Percentiles rank a stretch among this genome's conserved stretches.
phyloP scores from a whole-genome alignment of 2,329 filamentous ascomycete genomes.

The Aspergillus flavus region DNA sequence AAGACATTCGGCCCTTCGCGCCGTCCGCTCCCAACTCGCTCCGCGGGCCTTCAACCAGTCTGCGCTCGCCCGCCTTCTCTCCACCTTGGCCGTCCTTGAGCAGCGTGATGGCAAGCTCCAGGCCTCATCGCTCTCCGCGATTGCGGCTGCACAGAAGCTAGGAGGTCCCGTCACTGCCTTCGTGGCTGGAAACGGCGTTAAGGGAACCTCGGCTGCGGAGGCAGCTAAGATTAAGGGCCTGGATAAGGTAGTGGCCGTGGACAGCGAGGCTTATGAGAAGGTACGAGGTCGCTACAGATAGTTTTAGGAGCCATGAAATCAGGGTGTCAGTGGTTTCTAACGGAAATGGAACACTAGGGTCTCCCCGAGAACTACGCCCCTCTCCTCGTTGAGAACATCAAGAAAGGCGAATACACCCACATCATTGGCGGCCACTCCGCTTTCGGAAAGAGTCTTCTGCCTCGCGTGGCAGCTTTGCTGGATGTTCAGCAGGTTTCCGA shows the following conservation, averaged over 20 bases:
- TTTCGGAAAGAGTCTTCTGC: conserved; percentile 94
- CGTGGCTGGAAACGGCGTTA: conserved; percentile 77
- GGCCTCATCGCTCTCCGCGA: conserved; percentile 76
- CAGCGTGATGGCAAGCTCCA: conserved; percentile 89
- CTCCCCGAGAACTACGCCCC: conserved; percentile 94
- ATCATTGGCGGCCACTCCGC: conserved; percentile 88
- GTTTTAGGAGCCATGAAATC: background rate
- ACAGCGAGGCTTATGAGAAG: conserved; percentile 91
- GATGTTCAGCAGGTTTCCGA: conserved; percentile 94
- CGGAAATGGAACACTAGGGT: conserved; percentile 57
- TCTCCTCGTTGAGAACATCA: conserved; percentile 92
- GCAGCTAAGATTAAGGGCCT: conserved; percentile 87
- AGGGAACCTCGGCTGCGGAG: conserved; percentile 71
- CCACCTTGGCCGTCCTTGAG: conserved; percentile 88
- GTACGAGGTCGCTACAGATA: conserved; percentile 45
- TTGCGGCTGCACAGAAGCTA: conserved; percentile 83
- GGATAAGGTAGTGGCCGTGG: conserved; percentile 86
- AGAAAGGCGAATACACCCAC: conserved; percentile 91
- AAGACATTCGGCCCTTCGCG: conserved; percentile 44
- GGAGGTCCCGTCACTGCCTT: conserved; percentile 86
- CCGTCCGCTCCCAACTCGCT: conserved; percentile 50
- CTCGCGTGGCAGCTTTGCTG: conserved; percentile 85
- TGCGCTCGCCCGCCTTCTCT: conserved; percentile 70
- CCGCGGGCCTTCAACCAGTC: conserved; percentile 49
- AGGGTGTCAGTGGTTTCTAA: background rate